Evolutionary conservation across 495 filamentous ascomycete species (phyloP), one percentile per base, ranked within the genome.

Genomic region (Parachaetomium inaequale): DNA sequence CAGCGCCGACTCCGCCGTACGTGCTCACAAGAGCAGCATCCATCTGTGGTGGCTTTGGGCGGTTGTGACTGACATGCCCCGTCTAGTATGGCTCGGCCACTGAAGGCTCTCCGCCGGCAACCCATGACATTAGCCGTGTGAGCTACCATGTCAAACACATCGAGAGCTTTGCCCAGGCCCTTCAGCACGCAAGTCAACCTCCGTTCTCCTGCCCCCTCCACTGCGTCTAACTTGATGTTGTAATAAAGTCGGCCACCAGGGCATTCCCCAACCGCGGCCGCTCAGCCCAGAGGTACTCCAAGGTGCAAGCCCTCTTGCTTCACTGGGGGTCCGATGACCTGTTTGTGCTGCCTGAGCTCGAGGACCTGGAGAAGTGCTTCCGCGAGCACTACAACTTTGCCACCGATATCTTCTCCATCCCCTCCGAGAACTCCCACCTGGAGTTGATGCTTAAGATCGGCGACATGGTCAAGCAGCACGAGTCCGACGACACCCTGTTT

Each of bases 301-400:
- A 80, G 52, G 82, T 85, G 21, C 75, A 78, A 42, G 78, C 71
- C 12, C 63, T 85, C 49, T 75, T 84, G 64, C 69, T 85, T 23
- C 79, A 81, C 67, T 85, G 82, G 82, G 74, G 75, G 42, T 79
- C 75, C 49, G 82, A 84, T 56, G 81, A 84, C 63, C 66, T 84
- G 55, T 80, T 81, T 55, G 78, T 82, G 19, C 68, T 80, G 2
- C 78, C 76, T 25, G 80, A 82, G 69, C 71, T 83, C 29, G 73
- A 79, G 63, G 78, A 81, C 21, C 65, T 84, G 45, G 76, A 78
- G 46, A 74, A 73, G 46, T 79, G 81, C 51, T 64, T 84, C n/a
- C 72, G 72, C 17, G 70, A 78, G 45, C 72, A 78, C 26, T 83
- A 82, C 64, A 66, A 62, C 63, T 84, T 78, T 58, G 68, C 74